phyloP scores from a whole-genome alignment of 768 basidiomycete species.

The Pisolithus albus region DNA sequence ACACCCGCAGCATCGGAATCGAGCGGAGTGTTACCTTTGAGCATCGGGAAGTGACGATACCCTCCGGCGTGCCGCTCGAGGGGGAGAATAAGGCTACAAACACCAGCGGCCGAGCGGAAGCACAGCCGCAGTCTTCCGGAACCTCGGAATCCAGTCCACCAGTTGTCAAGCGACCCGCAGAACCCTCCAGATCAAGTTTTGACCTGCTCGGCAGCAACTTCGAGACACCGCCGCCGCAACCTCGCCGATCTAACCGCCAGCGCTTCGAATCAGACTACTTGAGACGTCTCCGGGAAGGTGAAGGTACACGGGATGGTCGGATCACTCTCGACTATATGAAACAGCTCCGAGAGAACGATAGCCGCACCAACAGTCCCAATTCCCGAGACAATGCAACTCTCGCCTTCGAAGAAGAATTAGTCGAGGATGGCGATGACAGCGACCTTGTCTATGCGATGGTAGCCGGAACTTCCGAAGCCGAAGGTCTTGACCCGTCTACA shows the following conservation, averaged over 20 bases:
- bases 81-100: too few relatives aligned
- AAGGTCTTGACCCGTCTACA: neutral
- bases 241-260: neutral
- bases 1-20: neutral
- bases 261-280: neutral
- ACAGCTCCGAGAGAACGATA: too few relatives aligned
- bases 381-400: too few relatives aligned
- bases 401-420: neutral
- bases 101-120: too few relatives aligned
- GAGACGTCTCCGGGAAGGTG: neutral
- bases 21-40: slow-evolving; percentile 4
- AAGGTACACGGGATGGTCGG: neutral
- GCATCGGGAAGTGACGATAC: neutral
- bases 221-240: neutral
- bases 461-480: neutral
- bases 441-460: neutral
- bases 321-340: neutral
- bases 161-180: too few relatives aligned
- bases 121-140: too few relatives aligned
- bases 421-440: neutral
- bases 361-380: too few relatives aligned
- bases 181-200: neutral
- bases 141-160: too few relatives aligned
- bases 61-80: neutral
- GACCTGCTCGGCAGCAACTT: neutral